phyloP scores from a whole-genome alignment of 2,329 filamentous ascomycete species.

The Claviceps pusilla region DNA sequence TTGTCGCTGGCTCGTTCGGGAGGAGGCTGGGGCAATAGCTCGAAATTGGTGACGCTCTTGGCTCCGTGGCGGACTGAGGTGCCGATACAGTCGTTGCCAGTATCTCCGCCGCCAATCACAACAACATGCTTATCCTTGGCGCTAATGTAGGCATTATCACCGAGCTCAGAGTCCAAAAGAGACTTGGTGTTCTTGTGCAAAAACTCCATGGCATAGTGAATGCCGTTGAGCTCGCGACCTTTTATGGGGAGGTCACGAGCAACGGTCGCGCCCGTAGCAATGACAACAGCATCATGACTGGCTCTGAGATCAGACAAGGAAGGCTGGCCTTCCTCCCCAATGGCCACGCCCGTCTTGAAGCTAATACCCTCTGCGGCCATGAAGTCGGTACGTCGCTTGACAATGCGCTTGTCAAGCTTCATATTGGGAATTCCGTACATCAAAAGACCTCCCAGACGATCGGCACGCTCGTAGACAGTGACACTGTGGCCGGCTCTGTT shows the following conservation, averaged over 20 bases:
- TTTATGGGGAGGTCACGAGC: constrained; percentile 85
- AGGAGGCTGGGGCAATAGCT: constrained; percentile 83
- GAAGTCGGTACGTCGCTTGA: constrained; percentile 88
- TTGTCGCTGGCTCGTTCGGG: constrained; percentile 84
- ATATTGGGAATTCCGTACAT: constrained; percentile 99
- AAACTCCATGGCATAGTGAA: constrained; percentile 97
- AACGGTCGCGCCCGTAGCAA: constrained; percentile 85
- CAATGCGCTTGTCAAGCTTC: constrained; percentile 97
- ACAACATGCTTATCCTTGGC: constrained; percentile 93
- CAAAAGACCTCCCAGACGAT: constrained; percentile 77
- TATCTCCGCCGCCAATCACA: constrained; percentile 94
- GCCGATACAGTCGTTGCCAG: constrained; percentile 94
- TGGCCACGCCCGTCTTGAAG: constrained; percentile 62
- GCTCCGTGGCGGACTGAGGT: constrained; percentile 91
- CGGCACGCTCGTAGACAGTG: constrained; percentile 83
- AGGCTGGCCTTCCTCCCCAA: constrained; percentile 54
- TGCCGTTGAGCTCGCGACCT: constrained; percentile 71
- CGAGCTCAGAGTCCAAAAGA: constrained; percentile 76
- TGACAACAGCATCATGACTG: constrained; percentile 68
- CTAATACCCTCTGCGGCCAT: constrained; percentile 78
- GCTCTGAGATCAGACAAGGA: constrained; percentile 58
- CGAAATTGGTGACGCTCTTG: constrained; percentile 93
- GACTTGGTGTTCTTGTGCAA: constrained; percentile 96
- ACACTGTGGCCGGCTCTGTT: constrained; percentile 83
- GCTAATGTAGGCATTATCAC: constrained; percentile 75